Percentiles rank a stretch among this genome's conserved stretches.
phyloP scores from a whole-genome alignment of 2,329 filamentous ascomycete species.

The Paecilomyces formosus region DNA sequence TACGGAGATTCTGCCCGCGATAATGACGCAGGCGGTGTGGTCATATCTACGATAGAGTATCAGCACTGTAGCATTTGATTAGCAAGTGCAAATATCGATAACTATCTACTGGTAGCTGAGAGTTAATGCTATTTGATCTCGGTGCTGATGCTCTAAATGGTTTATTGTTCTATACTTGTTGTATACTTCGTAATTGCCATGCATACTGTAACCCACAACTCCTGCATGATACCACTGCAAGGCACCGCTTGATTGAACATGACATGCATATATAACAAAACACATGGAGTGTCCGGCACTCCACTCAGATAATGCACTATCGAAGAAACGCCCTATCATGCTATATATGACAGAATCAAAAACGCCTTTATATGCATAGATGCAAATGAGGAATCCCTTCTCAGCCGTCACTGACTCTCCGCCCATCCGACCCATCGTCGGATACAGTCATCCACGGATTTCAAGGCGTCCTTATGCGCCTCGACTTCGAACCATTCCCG shows the following conservation, averaged over 20 bases:
- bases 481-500: constrained; percentile 93
- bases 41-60: too few species aligned
- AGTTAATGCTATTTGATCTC: too few species aligned
- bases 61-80: too few species aligned
- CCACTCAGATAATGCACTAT: not conserved
- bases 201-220: not conserved
- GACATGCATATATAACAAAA: not conserved
- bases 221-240: not conserved
- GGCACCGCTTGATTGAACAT: not conserved
- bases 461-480: constrained; percentile 62
- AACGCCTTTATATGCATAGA: not conserved
- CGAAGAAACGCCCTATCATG: not conserved
- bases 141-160: not conserved
- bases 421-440: constrained; percentile 83
- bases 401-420: constrained; percentile 38
- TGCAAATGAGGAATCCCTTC: not conserved
- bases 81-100: too few species aligned
- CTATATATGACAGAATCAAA: not conserved
- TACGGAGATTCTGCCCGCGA: too few species aligned
- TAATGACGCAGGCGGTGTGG: too few species aligned
- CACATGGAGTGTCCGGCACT: not conserved
- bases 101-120: too few species aligned
- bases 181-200: not conserved
- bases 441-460: constrained; percentile 63
- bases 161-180: not conserved